phyloP scores from a whole-genome alignment of 208 protist genomes.

The Acanthamoeba rhysodes region DNA sequence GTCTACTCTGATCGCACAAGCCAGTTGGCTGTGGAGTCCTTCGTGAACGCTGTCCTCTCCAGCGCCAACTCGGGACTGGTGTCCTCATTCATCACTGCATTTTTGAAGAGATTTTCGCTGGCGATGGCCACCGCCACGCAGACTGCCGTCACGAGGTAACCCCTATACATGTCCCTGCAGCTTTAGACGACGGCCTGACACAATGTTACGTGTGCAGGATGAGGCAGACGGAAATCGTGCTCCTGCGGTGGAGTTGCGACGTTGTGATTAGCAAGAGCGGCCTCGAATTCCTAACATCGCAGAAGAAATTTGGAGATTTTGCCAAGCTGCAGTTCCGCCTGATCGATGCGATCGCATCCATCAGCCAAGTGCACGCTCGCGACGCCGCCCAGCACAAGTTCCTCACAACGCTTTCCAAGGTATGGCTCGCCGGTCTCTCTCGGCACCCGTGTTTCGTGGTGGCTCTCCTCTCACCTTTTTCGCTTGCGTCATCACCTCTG shows the following conservation, averaged over 20 bases:
- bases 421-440: not conserved
- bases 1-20: constrained; percentile 63
- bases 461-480: not conserved
- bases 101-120: constrained; percentile 75
- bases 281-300: constrained; percentile 71
- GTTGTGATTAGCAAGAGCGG: constrained; percentile 54
- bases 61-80: not conserved
- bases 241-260: constrained; percentile 73
- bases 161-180: no score
- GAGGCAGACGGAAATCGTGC: constrained; percentile 50
- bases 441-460: not conserved
- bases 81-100: constrained; percentile 42
- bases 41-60: constrained; percentile 23
- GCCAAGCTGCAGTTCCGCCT: constrained; percentile 67
- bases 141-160: constrained; percentile 44
- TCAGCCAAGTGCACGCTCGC: constrained; percentile 53
- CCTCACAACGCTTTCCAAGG: not conserved
- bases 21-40: constrained; percentile 67
- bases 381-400: constrained; percentile 51
- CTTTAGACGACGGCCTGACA: not conserved
- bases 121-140: constrained; percentile 27
- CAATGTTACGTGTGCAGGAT: not conserved
- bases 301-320: constrained; percentile 78
- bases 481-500: not conserved
- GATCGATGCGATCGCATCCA: constrained; percentile 25